Evolutionary conservation across 129 eudicot genomes (phyloP).

Genomic region (Flaveria bidentis): DNA sequence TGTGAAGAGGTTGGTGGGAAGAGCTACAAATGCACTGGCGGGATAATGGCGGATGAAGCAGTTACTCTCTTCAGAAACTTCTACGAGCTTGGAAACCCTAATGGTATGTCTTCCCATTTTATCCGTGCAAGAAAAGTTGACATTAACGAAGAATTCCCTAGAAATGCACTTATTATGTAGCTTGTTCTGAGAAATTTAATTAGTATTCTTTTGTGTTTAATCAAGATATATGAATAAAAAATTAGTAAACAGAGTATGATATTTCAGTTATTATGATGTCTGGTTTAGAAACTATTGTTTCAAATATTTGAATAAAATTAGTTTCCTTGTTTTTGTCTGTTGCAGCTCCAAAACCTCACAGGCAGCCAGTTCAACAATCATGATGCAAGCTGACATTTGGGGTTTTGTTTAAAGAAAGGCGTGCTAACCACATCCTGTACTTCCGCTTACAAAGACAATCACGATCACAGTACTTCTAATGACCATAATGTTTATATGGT

Average conservation of each 20-base stretch:
- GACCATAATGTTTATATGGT: background rate
- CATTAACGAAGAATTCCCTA: background rate
- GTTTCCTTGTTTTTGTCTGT: constrained; percentile 12
- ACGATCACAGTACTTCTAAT: background rate
- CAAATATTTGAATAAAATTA: background rate
- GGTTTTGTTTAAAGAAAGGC: no score
- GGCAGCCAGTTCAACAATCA: constrained; percentile 41
- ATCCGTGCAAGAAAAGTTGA: background rate
- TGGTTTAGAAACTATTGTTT: constrained; percentile 9
- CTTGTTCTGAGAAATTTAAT: background rate
- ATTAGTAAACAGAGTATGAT: background rate
- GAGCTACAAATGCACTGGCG: constrained; percentile 79
- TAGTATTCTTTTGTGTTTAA: background rate
- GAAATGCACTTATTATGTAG: background rate
- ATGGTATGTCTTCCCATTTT: constrained; percentile 43
- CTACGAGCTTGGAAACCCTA: constrained; percentile 94
- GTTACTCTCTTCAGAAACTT: constrained; percentile 68
- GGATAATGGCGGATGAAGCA: constrained; percentile 86
- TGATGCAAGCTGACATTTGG: constrained; percentile 13
- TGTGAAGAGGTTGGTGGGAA: constrained; percentile 32
- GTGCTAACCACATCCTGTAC: no score
- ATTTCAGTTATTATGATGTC: background rate
- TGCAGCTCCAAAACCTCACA: constrained; percentile 76
- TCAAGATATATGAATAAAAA: background rate
- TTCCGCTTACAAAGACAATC: no score